These are phyloP conservation scores for Fusarium metavorans DNA, from an alignment of 2,329 filamentous ascomycete species.

Conservation along the genomic window DNA sequence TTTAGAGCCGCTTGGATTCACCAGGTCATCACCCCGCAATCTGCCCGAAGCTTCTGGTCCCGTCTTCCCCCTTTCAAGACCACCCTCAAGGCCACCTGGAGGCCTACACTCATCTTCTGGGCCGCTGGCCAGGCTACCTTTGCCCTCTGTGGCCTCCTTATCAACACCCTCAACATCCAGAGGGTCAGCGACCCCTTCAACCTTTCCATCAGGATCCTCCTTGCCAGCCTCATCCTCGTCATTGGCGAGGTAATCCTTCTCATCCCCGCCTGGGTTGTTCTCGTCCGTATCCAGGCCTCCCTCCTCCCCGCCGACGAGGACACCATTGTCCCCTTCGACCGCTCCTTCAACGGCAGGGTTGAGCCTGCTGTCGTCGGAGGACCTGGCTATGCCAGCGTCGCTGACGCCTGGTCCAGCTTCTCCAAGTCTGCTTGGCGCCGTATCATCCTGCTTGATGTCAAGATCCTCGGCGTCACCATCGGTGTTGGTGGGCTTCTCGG, in stretches of 20 bases:
- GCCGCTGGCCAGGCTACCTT: conserved; percentile 64
- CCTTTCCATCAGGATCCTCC: conserved; percentile 57
- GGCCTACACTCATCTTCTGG: conserved; percentile 74
- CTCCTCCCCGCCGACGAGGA: conserved; percentile 85
- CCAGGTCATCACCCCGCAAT: conserved; percentile 81
- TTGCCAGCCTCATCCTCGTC: conserved; percentile 55
- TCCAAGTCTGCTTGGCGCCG: conserved; percentile 78
- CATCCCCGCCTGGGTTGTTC: conserved; percentile 80
- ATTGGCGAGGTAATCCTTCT: conserved; percentile 68
- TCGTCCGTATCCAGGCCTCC: conserved; percentile 87
- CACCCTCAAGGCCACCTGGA: conserved; percentile 75
- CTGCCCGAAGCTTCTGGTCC: conserved; percentile 71
- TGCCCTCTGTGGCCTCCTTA: conserved; percentile 55
- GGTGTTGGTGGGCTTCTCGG: conserved; percentile 60
- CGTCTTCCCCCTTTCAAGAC: conserved; percentile 75
- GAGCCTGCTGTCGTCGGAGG: conserved; percentile 81
- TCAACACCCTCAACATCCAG: conserved; percentile 1
- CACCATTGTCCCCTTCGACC: conserved; percentile 90
- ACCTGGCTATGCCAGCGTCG: conserved; percentile 75
- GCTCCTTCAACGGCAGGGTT: conserved; percentile 82
- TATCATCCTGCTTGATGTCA: conserved; percentile 79
- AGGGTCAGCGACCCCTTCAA: conserved; percentile 11
- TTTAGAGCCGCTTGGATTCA: conserved; percentile 86
- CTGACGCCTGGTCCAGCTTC: conserved; percentile 85
- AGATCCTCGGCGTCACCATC: conserved; percentile 71